A percentile compares a stretch with the other conserved stretches of the same genome.
phyloP scores from a whole-genome alignment of 1,284 basidiomycete species.

The Ganoderma multipileum region DNA sequence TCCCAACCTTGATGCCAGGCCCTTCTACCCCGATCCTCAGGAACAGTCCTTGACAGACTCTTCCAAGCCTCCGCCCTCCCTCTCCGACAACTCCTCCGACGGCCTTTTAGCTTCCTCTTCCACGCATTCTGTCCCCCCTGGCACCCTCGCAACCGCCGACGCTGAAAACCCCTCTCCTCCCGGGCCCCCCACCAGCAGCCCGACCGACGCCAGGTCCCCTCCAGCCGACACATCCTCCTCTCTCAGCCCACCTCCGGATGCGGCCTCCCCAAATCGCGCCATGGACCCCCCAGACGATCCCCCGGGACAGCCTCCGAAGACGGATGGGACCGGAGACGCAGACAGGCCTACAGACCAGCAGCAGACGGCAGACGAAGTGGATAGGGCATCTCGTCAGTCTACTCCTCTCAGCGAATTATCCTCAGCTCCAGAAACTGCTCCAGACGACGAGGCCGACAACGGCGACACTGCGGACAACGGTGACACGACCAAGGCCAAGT shows the following conservation, averaged over 20 bases:
- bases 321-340: conserved; percentile 13
- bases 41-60: conserved; percentile 38
- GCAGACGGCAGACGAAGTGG: conserved; percentile 34
- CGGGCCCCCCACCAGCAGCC: conserved; percentile 34
- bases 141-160: conserved; percentile 38
- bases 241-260: conserved; percentile 41
- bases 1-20: conserved; percentile 41
- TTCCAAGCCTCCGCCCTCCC: conserved; percentile 29
- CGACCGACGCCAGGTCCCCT: conserved; percentile 36
- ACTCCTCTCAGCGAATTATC: conserved; percentile 77
- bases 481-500: conserved; percentile 31
- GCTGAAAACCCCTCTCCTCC: conserved; percentile 34
- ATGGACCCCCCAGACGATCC: conserved; percentile 31
- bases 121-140: conserved; percentile 21
- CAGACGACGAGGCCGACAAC: conserved; percentile 41
- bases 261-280: conserved; percentile 36
- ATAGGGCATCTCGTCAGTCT: conserved; percentile 54
- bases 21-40: conserved; percentile 40
- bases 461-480: conserved; percentile 38
- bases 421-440: conserved; percentile 55
- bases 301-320: conserved; percentile 18
- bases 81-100: conserved; percentile 26
- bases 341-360: conserved; percentile 17
- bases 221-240: conserved; percentile 38
- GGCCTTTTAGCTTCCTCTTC: conserved; percentile 21